Evolutionary conservation across 225 moss, liverwort and hornwort genomes (phyloP).

Genomic region (Marchantia polymorpha): DNA sequence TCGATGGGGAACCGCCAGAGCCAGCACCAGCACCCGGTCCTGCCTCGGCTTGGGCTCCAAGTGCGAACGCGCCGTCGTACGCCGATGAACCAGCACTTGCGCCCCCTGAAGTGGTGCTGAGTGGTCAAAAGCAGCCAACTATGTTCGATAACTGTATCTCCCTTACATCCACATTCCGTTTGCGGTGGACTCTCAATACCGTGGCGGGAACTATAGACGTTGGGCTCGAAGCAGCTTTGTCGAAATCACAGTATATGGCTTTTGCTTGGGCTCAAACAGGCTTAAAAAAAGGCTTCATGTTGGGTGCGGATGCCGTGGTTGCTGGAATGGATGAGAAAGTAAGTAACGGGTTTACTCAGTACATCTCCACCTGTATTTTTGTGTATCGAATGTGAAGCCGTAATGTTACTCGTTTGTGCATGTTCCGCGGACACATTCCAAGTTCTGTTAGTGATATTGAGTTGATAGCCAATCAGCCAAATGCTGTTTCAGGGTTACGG

Average conservation of each 20-base stretch:
- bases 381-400: too few species aligned
- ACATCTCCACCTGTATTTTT: too few species aligned
- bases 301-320: conserved; percentile 81
- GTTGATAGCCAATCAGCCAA: too few species aligned
- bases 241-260: conserved; percentile 89
- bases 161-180: conserved; percentile 58
- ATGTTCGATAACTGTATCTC: conserved; percentile 93
- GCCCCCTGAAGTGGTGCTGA: conserved; percentile 25
- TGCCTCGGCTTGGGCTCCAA: conserved; percentile 26
- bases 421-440: too few species aligned
- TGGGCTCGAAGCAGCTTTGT: conserved; percentile 87
- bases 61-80: conserved; percentile 39
- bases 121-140: conserved; percentile 66
- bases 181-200: conserved; percentile 81
- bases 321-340: conserved; percentile 93
- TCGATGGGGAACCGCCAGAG: conserved; percentile 44
- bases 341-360: neutral
- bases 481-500: too few species aligned
- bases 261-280: conserved; percentile 90
- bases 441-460: too few species aligned
- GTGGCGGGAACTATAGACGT: conserved; percentile 72
- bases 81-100: conserved; percentile 27
- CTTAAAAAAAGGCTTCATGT: conserved; percentile 50
- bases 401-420: too few species aligned
- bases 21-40: conserved; percentile 37